Base-by-base conservation (phyloP, 805 yeast species). In the Trichomonascus vanleenenianus region DNA sequence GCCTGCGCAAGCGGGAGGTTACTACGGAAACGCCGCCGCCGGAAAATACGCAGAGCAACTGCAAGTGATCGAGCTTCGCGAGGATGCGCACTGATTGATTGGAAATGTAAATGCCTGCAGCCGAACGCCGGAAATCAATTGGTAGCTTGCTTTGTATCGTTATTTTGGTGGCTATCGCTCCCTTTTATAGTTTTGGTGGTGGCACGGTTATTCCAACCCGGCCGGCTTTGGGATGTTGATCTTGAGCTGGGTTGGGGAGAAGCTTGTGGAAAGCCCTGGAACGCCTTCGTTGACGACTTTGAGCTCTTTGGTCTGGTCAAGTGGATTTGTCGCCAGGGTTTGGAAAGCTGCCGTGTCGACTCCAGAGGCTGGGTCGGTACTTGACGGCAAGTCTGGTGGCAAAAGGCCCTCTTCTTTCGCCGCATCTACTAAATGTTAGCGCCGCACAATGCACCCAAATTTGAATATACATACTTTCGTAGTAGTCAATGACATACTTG, bases 401-500 rank as follows among this genome's bases (percentile, higher is more conserved):
- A 48, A 32, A n/a, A 50, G 32, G 15, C 50, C 50, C 11, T 47
- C 51, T 20, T 50, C 53, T 30, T 48, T 46, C 7, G 50, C 50
- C 3, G 39, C 52, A 39, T 39, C 50, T 44, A 27, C 11, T 10
- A 11, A 39, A 16, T 11, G 41, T 38, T 38, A 27, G 44, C 30
- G 9, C n/a, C 40, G 32, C 16, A 11, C 31, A 8, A 16, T 6
- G 7, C 33, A 32, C 11, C 7, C 15, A 8, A 11, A 41, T 8
- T 14, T 7, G 30, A 32, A 39, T 30, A 43, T 32, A 45, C 65
- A 54, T 58, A 56, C 70, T 65, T 54, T 83, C 85, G 59, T 84
- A 87, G 66, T 85, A 86, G 46, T 82, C 83, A 48, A 87, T 79
- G 42, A 83, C 84, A 44, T 75, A 71, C 49, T 75, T 73, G 37